Evolutionary conservation across 208 protist genomes (phyloP), one percentile per base, ranked within the genome.

Genomic region (Trypanosoma platydactyli): DNA sequence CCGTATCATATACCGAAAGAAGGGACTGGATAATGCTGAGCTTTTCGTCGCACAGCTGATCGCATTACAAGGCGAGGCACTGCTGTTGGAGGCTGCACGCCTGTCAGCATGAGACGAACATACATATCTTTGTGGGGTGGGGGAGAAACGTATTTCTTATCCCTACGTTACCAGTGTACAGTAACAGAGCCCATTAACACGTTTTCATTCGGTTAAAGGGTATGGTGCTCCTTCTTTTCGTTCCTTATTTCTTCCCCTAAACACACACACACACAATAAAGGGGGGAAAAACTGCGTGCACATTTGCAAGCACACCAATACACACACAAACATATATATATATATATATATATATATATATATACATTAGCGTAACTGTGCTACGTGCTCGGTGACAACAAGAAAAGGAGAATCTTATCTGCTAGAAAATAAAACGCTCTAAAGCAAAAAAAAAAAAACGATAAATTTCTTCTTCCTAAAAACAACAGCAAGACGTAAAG

Each of bases 11-110:
- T 75, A 55, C 40, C 45, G 27, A 30, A 53, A 52, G 3, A 55
- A 62, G 7, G 27, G 7, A 22, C n/a, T 64, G 13, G 50, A 55
- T 27, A 27, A 56, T 46, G 55, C 55, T 22, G 69, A 75, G 48
- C 3, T 62, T 45, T 30, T 51, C 15, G 61, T 68, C 38, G 69
- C 57, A 30, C 45, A 57, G 22, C 29, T 77, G 30, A 53, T 71
- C 53, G 71, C 56, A 5, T 64, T 42, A 33, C 55, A 56, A 20
- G 71, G 64, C 18, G 25, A 27, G 11, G 16, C 33, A 38, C 33
- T 9, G 30, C 40, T 77, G 3, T 46, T 69, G 38, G 11, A 48
- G 12, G 25, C 46, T 24, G 64, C 54, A 22, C 44, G n/a, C 18
- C 4, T 48, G 13, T 22, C 44, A 16, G 12, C 44, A 3, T 48